Evolutionary conservation across 2,329 filamentous ascomycete genomes (phyloP), one percentile per base, ranked within the genome.

Genomic region (Scedosporium minutisporum): DNA sequence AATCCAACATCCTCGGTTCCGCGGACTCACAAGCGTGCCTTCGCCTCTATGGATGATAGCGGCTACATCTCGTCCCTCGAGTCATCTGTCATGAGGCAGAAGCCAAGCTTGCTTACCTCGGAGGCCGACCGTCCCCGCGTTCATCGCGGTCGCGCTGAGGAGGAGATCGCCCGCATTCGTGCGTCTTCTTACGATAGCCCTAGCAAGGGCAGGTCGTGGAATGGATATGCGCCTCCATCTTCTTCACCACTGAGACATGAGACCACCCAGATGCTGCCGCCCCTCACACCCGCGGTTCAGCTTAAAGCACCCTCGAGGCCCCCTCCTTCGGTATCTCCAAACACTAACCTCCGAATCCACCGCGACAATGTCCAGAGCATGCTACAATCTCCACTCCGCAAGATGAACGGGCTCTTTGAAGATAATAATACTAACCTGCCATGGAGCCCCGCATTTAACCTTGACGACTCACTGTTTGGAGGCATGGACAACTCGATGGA

Each of bases 21-120:
- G 60, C 86, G 85, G 60, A 84, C 86, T 46, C 87, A 88, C 67
- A 91, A 90, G 76, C 87, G 89, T 67, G 93, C 91, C 73, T 85
- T 89, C 69, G 84, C 84, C 33, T 88, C 89, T 12, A 88, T 96
- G 79, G 91, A 84, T 70, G 95, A 99, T 74, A 97, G 93, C 72
- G 95, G 95, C 48, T 99, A 97, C 75, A 96, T 96, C 72, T 97
- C 95, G 1, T 97, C 93, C 0, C 82, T 97, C 18, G 93, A 97
- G 68, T 97, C 95, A 2, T 97, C 95, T 0, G 91, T 83, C 14
- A 83, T 91, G 72, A 85, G 93, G 64, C 87, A 89, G 58, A 86
- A 87, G 16, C 80, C 85, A 63, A 57, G 48, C n/a, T 80, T 90
- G 18, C 80, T 91, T 53, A 91, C 88, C 3, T 93, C 91, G 0